These are phyloP conservation scores for Kluyveromyces siamensis DNA, from an alignment of 805 yeast species.

Conservation along the genomic window DNA sequence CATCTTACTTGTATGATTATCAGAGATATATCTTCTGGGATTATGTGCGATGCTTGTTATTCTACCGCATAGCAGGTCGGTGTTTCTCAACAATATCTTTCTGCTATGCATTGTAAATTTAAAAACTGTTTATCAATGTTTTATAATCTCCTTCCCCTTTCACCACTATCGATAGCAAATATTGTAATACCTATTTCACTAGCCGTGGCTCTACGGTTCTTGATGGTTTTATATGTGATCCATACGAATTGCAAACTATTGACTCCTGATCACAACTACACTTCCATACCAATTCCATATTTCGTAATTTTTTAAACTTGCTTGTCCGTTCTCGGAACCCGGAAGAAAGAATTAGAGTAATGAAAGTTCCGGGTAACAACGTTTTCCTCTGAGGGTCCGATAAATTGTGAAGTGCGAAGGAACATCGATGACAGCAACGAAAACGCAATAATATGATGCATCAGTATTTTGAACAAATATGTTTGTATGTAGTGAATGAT, in stretches of 20 bases:
- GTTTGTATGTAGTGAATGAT: neutral
- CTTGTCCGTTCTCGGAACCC: constrained; percentile 2
- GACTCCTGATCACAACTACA: too few relatives aligned
- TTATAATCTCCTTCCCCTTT: too few relatives aligned
- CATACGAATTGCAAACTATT: too few relatives aligned
- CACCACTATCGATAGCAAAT: neutral
- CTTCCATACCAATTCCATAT: too few relatives aligned
- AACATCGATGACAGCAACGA: too few relatives aligned
- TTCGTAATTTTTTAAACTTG: neutral
- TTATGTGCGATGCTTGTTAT: neutral
- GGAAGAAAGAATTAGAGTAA: neutral
- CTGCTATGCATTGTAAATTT: neutral
- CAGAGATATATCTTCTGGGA: neutral
- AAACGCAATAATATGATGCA: too few relatives aligned
- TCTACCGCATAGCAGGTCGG: neutral
- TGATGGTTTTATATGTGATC: too few relatives aligned
- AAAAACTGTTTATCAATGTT: neutral
- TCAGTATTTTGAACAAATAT: neutral
- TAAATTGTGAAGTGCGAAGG: too few relatives aligned
- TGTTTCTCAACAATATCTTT: neutral
- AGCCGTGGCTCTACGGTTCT: too few relatives aligned
- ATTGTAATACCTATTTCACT: too few relatives aligned
- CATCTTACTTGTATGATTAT: constrained; percentile 2
- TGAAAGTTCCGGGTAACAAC: constrained; percentile 2
- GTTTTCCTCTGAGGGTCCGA: too few relatives aligned